Evolutionary conservation across 495 filamentous ascomycete species (phyloP).

Genomic region (Cudoniella acicularis): DNA sequence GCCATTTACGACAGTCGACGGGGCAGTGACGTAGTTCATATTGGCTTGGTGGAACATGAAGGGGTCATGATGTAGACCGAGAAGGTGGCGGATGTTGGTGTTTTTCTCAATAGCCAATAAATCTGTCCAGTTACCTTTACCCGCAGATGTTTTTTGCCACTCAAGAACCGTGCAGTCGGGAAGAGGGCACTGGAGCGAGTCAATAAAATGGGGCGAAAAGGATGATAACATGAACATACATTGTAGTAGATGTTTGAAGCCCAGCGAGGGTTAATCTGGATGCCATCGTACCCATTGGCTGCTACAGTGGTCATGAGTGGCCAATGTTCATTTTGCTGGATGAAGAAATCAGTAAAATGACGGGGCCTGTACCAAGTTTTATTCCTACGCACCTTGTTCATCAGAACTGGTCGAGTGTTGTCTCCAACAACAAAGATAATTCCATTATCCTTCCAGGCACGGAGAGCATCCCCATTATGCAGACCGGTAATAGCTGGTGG

Average conservation of each 20-base stretch:
- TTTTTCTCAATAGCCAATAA: constrained; percentile 45
- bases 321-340: constrained; percentile 45
- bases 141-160: constrained; percentile 58
- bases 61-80: constrained; percentile 49
- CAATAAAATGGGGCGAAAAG: neutral
- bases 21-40: constrained; percentile 42
- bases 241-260: constrained; percentile 65
- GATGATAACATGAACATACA: constrained; percentile 8
- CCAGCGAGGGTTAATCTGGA: constrained; percentile 58
- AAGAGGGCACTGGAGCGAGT: constrained; percentile 39
- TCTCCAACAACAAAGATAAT: constrained; percentile 60
- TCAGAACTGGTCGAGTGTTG: constrained; percentile 51
- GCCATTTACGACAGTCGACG: constrained; percentile 48
- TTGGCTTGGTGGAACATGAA: constrained; percentile 60
- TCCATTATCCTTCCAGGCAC: constrained; percentile 56
- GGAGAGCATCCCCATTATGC: constrained; percentile 60
- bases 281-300: constrained; percentile 49
- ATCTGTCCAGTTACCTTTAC: constrained; percentile 43
- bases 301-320: constrained; percentile 49
- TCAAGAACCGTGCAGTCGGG: constrained; percentile 52
- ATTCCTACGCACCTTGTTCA: constrained; percentile 31
- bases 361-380: neutral
- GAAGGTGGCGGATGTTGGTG: constrained; percentile 52
- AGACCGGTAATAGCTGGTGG: constrained; percentile 62
- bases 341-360: neutral